Evolutionary conservation across 805 yeast genomes (phyloP), one percentile per base, ranked within the genome.

Genomic region (Zygoascus flipseniorum): DNA sequence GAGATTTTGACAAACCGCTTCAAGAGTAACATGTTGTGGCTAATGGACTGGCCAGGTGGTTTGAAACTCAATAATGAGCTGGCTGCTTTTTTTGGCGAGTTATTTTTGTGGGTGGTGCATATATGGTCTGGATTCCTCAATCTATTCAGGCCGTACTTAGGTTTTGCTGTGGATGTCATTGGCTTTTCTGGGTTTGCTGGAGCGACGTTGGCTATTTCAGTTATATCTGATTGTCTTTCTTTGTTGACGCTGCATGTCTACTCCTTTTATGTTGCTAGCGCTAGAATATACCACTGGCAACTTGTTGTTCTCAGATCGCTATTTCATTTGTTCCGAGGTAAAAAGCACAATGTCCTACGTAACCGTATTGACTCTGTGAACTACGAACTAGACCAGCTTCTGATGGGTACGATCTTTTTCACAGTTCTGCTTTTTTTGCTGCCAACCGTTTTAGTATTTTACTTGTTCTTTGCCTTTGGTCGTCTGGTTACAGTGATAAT

Each of bases 1-100:
- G 63, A 62, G 23, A 54, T 74, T 1, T 57, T 84, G 13, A 78
- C 79, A 52, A 63, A 70, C 35, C 72, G 73, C n/a, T 68, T 83
- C 44, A 69, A 74, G 18, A 56, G 64, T 2, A 65, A 82, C 41
- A 80, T 90, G 2, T 59, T 72, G 0, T 86, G 95, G 90, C 74
- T 93, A 39, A 88, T 89, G 73, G 77, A 82, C 56, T 86, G 90
- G 62, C 99, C 99, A 0, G 96, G 92, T 14, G 99, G 99, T 3
- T 82, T 93, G 61, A 93, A 93, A 64, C 77, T 93, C 51, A 93
- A 93, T 66, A 83, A 81, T 55, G 97, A 89, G 62, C 73, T 93
- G 18, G 87, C 97, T 0, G 76, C 73, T 14, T 95, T 93, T 62
- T 76, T 92, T 65, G 96, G 96, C 37, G 95, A 89, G 54, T 69